Conservation (phyloP, 2,329 filamentous ascomycete genomes). For the Xylariaceae sp. region DNA sequence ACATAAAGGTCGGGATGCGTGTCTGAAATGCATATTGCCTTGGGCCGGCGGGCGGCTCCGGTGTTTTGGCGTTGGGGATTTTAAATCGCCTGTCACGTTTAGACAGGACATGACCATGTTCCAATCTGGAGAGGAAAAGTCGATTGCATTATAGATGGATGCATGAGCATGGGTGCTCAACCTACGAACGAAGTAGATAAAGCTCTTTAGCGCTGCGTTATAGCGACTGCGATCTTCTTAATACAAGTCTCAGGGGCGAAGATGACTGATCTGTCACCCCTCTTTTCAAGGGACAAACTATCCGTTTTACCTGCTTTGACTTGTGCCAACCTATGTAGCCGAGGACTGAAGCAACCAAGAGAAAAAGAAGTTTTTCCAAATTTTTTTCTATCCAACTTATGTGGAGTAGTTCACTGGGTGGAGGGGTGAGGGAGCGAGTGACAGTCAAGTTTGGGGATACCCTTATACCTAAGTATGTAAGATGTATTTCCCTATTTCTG, state of each 20-base stretch:
- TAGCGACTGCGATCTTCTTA: constrained; percentile 11
- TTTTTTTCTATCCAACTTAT: too few relatives aligned
- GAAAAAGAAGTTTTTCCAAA: too few relatives aligned
- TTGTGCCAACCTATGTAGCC: too few relatives aligned
- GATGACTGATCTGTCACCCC: constrained; percentile 2
- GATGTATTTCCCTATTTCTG: too few relatives aligned
- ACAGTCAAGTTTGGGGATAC: too few relatives aligned
- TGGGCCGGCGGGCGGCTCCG: not conserved
- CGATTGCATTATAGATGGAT: constrained; percentile 10
- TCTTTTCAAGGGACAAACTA: too few relatives aligned
- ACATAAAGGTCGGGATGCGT: constrained; percentile 9
- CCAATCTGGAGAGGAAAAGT: constrained; percentile 4
- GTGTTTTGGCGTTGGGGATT: constrained; percentile 15
- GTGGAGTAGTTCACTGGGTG: too few relatives aligned
- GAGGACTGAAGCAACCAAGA: too few relatives aligned
- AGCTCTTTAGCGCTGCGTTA: constrained; percentile 7
- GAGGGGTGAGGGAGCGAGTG: too few relatives aligned
- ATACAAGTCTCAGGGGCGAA: constrained; percentile 8
- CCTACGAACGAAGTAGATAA: constrained; percentile 12
- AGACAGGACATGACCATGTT: constrained; percentile 10
- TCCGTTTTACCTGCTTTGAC: too few relatives aligned
- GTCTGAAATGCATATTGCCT: constrained; percentile 7
- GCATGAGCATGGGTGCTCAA: constrained; percentile 12
- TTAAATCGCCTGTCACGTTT: constrained; percentile 5
- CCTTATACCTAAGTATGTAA: too few relatives aligned